Base-by-base conservation (phyloP, 306 rosid species). In the Prunus davidiana region DNA sequence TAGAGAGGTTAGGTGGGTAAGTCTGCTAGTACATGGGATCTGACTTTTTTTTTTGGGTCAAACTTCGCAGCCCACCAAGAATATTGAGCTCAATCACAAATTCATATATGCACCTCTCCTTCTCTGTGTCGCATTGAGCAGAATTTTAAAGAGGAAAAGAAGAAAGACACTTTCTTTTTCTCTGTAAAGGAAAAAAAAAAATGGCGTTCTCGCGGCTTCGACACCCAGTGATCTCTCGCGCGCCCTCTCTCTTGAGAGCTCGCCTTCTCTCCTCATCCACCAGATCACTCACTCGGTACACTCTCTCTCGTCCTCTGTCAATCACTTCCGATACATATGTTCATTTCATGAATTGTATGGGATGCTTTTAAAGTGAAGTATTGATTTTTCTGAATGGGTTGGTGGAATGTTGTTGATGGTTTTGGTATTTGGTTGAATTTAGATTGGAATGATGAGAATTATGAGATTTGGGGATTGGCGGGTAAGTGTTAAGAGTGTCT, bases 181-280 rank as follows among this genome's bases (percentile, higher is more conserved):
- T 18, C 24, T 62, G 64, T 22, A 7, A 6, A 54, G n/a, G 16
- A 69, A 25, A 27, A 8, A 24, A 24, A 24, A 76, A 47, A 19
- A 92, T 92, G 99, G 94, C 90, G 69, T 93, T 95, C 77, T 86
- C 93, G 24, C 96, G 97, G 79, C 96, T 95, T 82, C 91, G 97
- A 27, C 85, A 86, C 64, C 91, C 93, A 38, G 85, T 90, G 81
- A 72, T 95, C 83, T 86, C 85, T 69, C 91, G 88, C 4, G 87
- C 87, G 80, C 72, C 89, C 6, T 84, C 62, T 70, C 74, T 87
- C 28, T 43, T 84, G 12, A 81, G 79, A 76, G 86, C 89, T 78
- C 99, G 96, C 6, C 71, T 89, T 60, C 88, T 86, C 62, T 86
- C 86, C 46, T 80, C 86, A 22, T 63, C 91, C 74, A n/a, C 88